phyloP scores from a whole-genome alignment of 2,329 filamentous ascomycete genomes.

The Lecanoromycetidae sp. region DNA sequence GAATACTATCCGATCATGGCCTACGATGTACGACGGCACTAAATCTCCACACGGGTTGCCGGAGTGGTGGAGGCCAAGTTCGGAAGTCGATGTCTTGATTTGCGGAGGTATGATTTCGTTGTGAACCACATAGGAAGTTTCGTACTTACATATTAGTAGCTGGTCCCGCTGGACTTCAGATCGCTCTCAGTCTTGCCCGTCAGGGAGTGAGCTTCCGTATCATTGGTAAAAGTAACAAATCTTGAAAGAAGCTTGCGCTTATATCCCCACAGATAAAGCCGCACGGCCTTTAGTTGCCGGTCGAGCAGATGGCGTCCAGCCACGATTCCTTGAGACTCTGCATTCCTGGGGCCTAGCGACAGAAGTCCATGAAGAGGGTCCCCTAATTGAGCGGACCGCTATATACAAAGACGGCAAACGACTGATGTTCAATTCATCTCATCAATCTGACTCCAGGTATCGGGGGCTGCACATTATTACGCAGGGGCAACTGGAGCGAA shows the following conservation, averaged over 20 bases:
- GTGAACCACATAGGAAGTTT: constrained; percentile 16
- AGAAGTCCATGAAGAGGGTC: constrained; percentile 27
- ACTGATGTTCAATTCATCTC: constrained; percentile 21
- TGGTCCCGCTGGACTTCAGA: constrained; percentile 25
- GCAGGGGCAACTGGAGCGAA: constrained; percentile 28
- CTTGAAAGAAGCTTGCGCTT: not conserved
- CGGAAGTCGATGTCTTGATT: constrained; percentile 27
- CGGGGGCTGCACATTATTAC: constrained; percentile 28
- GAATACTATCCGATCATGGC: constrained; percentile 24
- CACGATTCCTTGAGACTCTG: constrained; percentile 10
- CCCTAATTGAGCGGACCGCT: constrained; percentile 24
- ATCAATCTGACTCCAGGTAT: constrained; percentile 28
- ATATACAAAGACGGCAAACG: constrained; percentile 25
- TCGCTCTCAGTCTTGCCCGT: constrained; percentile 24
- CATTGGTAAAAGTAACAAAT: constrained; percentile 19
- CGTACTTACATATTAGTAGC: constrained; percentile 21
- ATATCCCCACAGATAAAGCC: constrained; percentile 21
- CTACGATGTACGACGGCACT: constrained; percentile 21
- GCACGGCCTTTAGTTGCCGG: constrained; percentile 21
- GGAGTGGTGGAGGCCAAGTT: constrained; percentile 22
- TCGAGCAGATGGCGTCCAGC: constrained; percentile 23
- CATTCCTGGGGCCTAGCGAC: constrained; percentile 19
- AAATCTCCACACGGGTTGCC: constrained; percentile 23
- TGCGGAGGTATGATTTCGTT: constrained; percentile 25
- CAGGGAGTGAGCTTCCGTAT: constrained; percentile 27